These are phyloP conservation scores for Stenogyne calaminthoides DNA, from an alignment of 305 asterid genomes.

Conservation along the genomic window DNA sequence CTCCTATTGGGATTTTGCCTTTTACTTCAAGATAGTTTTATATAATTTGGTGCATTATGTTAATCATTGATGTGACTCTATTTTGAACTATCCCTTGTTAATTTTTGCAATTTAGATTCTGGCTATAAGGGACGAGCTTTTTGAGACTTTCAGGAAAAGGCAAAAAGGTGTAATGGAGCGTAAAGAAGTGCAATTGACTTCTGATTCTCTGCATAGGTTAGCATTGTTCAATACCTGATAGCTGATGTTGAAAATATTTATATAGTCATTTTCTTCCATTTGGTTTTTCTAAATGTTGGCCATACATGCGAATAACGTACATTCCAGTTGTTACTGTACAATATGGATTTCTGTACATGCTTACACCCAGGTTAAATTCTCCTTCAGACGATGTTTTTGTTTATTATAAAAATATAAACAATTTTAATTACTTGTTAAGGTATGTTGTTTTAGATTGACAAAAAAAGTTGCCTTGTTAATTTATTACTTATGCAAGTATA, in stretches of 20 bases:
- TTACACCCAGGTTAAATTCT: background rate
- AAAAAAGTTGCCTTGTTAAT: background rate
- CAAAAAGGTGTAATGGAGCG: conserved; percentile 92
- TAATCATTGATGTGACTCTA: conserved; percentile 9
- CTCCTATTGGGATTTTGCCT: conserved; percentile 20
- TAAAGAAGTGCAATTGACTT: conserved; percentile 90
- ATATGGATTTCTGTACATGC: background rate
- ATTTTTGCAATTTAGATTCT: conserved; percentile 51
- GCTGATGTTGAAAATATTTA: conserved; percentile 1
- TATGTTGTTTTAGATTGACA: background rate
- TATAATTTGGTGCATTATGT: conserved; percentile 11
- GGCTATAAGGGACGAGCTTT: conserved; percentile 89
- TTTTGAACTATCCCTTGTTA: conserved; percentile 20
- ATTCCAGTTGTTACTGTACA: conserved; percentile 9
- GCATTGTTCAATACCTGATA: conserved; percentile 27
- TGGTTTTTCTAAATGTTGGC: conserved; percentile 11
- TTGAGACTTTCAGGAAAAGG: conserved; percentile 95
- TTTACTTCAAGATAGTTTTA: background rate
- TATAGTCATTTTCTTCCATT: conserved; percentile 10
- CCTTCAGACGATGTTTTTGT: background rate
- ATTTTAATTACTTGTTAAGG: background rate
- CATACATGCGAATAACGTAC: background rate
- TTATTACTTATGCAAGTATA: background rate
- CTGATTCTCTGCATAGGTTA: conserved; percentile 92
- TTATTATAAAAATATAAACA: background rate